Evolutionary conservation across 1,284 basidiomycete genomes (phyloP).

Genomic region (Violaceomyces palustris): DNA sequence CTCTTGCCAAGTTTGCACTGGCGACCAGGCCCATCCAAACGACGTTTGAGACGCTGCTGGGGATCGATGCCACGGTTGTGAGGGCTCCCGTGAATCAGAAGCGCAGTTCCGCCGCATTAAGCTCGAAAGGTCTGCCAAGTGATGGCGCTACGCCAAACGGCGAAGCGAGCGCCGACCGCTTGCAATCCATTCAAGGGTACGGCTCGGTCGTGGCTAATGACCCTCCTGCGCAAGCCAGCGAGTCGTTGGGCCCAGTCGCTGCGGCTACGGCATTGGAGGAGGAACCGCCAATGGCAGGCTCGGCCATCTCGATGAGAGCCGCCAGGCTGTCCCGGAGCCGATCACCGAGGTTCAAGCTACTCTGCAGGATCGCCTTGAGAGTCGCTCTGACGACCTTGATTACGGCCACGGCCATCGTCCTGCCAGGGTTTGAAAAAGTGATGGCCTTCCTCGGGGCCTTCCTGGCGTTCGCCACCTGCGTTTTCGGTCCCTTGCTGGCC

Average conservation of each 20-base stretch:
- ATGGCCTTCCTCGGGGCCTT: constrained; percentile 87
- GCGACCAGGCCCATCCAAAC: constrained; percentile 64
- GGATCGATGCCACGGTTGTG: constrained; percentile 19
- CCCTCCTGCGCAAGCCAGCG: no score
- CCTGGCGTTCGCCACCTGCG: constrained; percentile 66
- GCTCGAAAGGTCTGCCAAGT: no score
- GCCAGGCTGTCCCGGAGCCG: constrained; percentile 7
- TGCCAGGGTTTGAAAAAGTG: constrained; percentile 80
- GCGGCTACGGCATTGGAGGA: no score
- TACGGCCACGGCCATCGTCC: constrained; percentile 52
- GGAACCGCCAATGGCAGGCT: constrained; percentile 30
- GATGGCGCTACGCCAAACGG: no score
- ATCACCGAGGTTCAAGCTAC: constrained; percentile 5
- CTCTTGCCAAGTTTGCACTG: constrained; percentile 74
- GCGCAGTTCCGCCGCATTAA: no score
- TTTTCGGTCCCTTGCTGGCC: constrained; percentile 46
- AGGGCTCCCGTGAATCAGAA: no score
- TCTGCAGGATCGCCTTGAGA: constrained; percentile 14
- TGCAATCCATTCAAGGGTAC: no score
- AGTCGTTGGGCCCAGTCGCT: no score
- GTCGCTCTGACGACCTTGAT: constrained; percentile 32
- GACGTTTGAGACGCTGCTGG: constrained; percentile 46
- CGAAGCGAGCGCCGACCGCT: no score
- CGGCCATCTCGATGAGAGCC: constrained; percentile 23
- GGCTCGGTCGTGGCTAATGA: no score